Base-by-base conservation (phyloP, 148 eudicot species). In the Rheum nobile region DNA sequence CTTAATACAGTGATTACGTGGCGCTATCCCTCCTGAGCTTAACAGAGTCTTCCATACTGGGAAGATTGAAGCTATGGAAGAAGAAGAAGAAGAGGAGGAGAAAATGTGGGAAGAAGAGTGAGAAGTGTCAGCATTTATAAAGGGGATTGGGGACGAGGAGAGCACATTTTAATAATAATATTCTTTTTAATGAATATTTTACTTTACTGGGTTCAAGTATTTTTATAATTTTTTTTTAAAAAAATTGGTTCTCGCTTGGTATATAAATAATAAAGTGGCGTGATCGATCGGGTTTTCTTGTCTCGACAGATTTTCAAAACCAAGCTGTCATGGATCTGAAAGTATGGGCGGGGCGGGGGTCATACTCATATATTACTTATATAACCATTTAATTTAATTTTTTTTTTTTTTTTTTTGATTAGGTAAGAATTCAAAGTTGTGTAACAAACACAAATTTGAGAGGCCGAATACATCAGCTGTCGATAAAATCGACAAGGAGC, bases 11-110 rank as follows among this genome's bases (percentile, higher is more conserved):
- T 50, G 12, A 59, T 26, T 1, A 8, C 11, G 70, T 78, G 93
- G 97, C 93, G 97, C 97, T 91, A 91, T 91, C 97, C 92, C 90
- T 91, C 97, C 97, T 91, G 97, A 91, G 97, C 90, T 91, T 89
- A 74, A 88, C 83, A 77, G 97, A 80, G 86, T 46, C 57, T 47
- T 31, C 32, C 41, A 63, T 41, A 17, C 41, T 54, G 75, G 32
- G 68, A 67, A 39, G 29, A 44, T 41, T 3, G 43, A 41, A 41
- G 43, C 43, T 41, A 5, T 41, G 11, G 43, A 9, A 41, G 11
- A 9, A 8, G 67, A 24, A 21, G 63, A 74, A 76, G 38, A 65
- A 59, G 6, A 24, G 19, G 57, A 75, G 28, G 35, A 29, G 19
- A 61, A 32, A 28, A 57, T 24, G 67, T 26, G 10, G 37, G n/a